Evolutionary conservation across 345 rosid species (phyloP).

Genomic region (Abelmoschus esculentus): DNA sequence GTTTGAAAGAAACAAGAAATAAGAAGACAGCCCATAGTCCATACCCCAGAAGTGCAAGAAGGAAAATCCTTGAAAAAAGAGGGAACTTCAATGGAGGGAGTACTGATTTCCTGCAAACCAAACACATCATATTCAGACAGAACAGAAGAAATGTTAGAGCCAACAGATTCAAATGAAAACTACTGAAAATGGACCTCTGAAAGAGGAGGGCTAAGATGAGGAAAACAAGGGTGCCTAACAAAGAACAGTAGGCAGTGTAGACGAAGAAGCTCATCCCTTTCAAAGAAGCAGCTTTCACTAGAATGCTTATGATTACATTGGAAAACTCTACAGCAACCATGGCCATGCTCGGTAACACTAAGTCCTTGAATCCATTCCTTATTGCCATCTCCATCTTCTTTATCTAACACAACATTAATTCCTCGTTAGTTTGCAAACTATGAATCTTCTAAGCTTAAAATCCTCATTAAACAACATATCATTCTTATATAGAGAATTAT

Average conservation of each 20-base stretch:
- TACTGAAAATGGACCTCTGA: background rate
- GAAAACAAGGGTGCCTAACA: slow-evolving; percentile 19
- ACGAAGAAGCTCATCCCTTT: slow-evolving; percentile 30
- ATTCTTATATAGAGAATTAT: no score
- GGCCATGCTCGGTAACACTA: slow-evolving; percentile 20
- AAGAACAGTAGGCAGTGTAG: slow-evolving; percentile 20
- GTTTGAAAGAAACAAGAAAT: no score
- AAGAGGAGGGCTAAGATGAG: slow-evolving; percentile 16
- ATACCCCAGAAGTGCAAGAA: slow-evolving; percentile 30
- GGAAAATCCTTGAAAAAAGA: slow-evolving; percentile 20
- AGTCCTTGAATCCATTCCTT: slow-evolving; percentile 17
- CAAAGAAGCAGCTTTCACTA: slow-evolving; percentile 30
- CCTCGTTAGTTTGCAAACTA: no score
- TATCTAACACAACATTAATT: no score
- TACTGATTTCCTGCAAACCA: background rate
- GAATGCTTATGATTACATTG: slow-evolving; percentile 20
- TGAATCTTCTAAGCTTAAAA: no score
- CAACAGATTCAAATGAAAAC: no score
- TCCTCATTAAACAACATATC: no score
- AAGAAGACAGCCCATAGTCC: no score
- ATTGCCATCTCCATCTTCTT: background rate
- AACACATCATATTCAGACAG: background rate
- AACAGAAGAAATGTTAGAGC: background rate
- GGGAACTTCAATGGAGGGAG: slow-evolving; percentile 20
- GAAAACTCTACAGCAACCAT: slow-evolving; percentile 24